Evolutionary conservation across 257 asterid genomes (phyloP), one percentile per base, ranked within the genome.

Genomic region (Gentiana macrophylla): DNA sequence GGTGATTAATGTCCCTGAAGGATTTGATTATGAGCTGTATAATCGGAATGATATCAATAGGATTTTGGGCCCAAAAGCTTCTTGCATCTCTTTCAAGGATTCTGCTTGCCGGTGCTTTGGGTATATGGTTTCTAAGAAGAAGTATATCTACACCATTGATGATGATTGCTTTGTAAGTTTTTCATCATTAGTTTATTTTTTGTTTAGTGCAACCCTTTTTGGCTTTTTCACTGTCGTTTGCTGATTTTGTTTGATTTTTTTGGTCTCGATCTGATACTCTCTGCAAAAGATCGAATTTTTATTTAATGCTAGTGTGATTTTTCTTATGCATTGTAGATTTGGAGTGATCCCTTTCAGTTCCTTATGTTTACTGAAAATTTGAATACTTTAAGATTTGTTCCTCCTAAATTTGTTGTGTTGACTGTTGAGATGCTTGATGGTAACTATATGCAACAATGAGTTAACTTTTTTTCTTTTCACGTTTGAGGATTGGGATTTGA

Each of bases 81-180:
- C 86, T n/a, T 84, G 94, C 72, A 84, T 84, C 62, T 84, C 90
- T 1, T 84, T 84, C 74, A 84, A 84, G 73, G 94, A 84, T 47
- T 81, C 90, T 4, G 94, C 94, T 60, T 81, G 94, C 57, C 76
- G 94, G 6, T 84, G 94, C 82, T 84, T 84, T 56, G 94, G 94
- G 0, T 84, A 73, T 13, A 77, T 84, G 94, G 66, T 84, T 35
- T 84, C 89, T 53, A 84, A 80, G 78, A 80, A 84, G 84, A 84
- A 84, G 77, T 84, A 84, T 41, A 69, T 84, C 70, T 84, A 59
- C 79, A 84, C 94, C 51, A 84, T 84, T 57, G 90, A 84, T 58
- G 94, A 84, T 56, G 94, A 84, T 60, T 84, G 94, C 83, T 84
- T 84, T 67, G 90, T 84, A 75, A 81, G 55, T 4, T 4, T 2